Evolutionary conservation across 2,329 filamentous ascomycete genomes (phyloP).

Genomic region (Incumbomyces delicatus): DNA sequence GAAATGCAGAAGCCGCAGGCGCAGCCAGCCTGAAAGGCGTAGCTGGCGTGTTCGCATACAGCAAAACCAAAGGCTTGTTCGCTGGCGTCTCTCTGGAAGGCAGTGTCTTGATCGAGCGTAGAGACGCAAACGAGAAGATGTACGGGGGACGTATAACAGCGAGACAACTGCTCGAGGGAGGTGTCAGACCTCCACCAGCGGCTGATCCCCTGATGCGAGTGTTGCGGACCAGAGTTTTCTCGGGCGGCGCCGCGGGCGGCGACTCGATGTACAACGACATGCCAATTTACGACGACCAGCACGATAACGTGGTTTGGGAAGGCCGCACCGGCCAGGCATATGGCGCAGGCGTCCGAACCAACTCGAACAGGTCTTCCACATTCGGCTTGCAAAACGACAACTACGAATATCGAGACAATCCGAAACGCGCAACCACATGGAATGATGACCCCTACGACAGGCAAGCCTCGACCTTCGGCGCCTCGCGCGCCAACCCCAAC

Average conservation of each 20-base stretch:
- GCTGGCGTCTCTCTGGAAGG: conserved; percentile 92
- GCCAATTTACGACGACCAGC: conserved; percentile 74
- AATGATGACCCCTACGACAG: conserved; percentile 41
- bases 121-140: conserved; percentile 94
- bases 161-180: conserved; percentile 67
- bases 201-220: conserved; percentile 77
- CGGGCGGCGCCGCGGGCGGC: conserved; percentile 46
- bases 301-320: conserved; percentile 79
- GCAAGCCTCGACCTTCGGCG: conserved; percentile 24
- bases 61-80: conserved; percentile 94
- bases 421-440: conserved; percentile 39
- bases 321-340: conserved; percentile 60
- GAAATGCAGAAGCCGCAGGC: conserved; percentile 92
- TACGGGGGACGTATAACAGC: conserved; percentile 79
- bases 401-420: conserved; percentile 47
- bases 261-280: conserved; percentile 86
- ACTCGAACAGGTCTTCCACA: conserved; percentile 42
- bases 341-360: conserved; percentile 54
- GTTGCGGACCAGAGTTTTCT: conserved; percentile 76
- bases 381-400: conserved; percentile 38
- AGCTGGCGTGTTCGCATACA: conserved; percentile 90
- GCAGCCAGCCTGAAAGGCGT: conserved; percentile 84
- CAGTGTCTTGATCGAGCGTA: conserved; percentile 82
- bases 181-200: conserved; percentile 66
- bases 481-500: conserved; percentile 23